A percentile compares a stretch with the other conserved stretches of the same genome.
Conservation (phyloP, 2,329 filamentous ascomycete species). For the Aspergillus felis region DNA sequence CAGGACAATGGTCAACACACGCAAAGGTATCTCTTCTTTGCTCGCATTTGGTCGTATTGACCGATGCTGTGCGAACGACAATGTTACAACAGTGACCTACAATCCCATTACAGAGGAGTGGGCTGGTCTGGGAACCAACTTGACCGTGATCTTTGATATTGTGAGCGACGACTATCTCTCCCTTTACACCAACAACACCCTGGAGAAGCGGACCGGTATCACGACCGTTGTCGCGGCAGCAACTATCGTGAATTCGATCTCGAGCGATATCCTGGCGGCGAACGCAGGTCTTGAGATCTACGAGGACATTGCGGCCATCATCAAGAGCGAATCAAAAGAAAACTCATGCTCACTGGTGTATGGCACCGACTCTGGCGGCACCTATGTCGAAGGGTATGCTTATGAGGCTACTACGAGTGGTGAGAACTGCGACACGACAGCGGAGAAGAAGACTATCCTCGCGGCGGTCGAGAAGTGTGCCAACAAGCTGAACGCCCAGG, state of each 20-base stretch:
- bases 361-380: background rate
- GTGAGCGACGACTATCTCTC: background rate
- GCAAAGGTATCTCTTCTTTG: too few species aligned
- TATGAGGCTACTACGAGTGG: conserved; percentile 1
- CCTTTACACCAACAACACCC: background rate
- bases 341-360: conserved; percentile 1
- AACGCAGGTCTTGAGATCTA: background rate
- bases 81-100: background rate
- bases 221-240: background rate
- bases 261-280: background rate
- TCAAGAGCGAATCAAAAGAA: background rate
- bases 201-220: background rate
- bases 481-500: background rate
- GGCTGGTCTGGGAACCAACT: background rate
- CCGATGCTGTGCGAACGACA: background rate
- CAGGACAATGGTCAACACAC: too few species aligned
- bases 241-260: too few species aligned
- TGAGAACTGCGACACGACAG: conserved; percentile 1
- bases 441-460: conserved; percentile 1
- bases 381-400: background rate
- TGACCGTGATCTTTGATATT: background rate
- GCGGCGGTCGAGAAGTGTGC: conserved; percentile 1
- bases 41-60: too few species aligned
- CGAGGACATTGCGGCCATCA: background rate
- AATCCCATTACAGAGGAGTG: background rate